phyloP scores from a whole-genome alignment of 2,329 filamentous ascomycete species.

The Colletotrichum caudatum region DNA sequence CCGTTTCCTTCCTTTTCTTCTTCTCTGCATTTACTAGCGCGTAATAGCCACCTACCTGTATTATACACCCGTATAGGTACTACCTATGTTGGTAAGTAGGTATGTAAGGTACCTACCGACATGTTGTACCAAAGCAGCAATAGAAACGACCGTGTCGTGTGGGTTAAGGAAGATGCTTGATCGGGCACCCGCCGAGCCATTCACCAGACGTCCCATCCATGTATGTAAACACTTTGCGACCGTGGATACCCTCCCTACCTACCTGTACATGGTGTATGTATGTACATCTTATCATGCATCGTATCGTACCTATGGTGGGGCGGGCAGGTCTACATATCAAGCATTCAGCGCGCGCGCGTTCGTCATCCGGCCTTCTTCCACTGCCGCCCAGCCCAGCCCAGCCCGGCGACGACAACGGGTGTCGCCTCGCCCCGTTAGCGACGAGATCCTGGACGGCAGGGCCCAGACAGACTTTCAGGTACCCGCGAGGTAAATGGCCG shows the following conservation, averaged over 20 bases:
- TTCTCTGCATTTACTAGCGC: not conserved
- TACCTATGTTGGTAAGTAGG: no score
- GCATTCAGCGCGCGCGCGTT: not conserved
- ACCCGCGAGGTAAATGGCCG: conserved; percentile 32
- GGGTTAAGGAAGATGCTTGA: not conserved
- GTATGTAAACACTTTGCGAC: not conserved
- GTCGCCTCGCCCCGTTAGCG: conserved; percentile 20
- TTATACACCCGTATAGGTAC: no score
- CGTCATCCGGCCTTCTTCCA: not conserved
- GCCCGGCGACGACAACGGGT: conserved; percentile 6
- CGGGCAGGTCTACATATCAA: not conserved
- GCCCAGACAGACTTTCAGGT: conserved; percentile 35
- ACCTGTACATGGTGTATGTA: no score
- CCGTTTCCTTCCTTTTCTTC: not conserved
- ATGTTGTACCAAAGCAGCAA: not conserved
- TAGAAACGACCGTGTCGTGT: not conserved
- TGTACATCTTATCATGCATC: no score
- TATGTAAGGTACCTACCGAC: no score
- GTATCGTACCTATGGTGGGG: not conserved
- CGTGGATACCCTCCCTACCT: not conserved
- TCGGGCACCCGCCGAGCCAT: not conserved
- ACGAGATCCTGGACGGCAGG: conserved; percentile 16
- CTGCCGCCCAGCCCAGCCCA: not conserved
- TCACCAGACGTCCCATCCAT: not conserved
- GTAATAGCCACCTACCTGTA: not conserved